Conservation (phyloP, 75 land plant species). For the Selaginella tamariscina region DNA sequence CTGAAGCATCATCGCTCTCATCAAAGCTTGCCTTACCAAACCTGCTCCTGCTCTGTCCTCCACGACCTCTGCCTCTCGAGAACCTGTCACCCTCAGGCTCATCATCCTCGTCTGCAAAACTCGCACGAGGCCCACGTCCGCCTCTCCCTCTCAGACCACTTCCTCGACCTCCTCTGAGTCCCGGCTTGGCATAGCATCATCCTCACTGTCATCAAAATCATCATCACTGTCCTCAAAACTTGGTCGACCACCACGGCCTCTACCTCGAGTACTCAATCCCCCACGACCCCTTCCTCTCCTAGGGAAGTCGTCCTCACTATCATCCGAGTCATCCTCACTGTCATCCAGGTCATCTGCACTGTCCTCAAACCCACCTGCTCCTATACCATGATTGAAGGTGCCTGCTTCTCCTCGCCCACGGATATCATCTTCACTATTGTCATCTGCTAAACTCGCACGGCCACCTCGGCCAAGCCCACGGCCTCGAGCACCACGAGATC, state of each 20-base stretch:
- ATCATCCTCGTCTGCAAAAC: not conserved
- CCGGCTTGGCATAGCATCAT: not conserved
- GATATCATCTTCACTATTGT: no score
- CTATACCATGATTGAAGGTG: no score
- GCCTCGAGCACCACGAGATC: no score
- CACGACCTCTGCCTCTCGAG: not conserved
- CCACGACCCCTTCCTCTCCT: not conserved
- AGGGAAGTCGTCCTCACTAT: not conserved
- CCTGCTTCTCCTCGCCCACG: not conserved
- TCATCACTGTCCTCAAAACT: not conserved
- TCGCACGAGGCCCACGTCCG: not conserved
- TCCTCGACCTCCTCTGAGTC: not conserved
- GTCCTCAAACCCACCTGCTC: no score
- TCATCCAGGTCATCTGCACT: no score
- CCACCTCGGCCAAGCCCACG: no score
- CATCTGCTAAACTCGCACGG: no score
- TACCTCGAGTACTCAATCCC: not conserved
- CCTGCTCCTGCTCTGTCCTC: not conserved
- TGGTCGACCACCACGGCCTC: not conserved
- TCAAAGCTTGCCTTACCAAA: not conserved
- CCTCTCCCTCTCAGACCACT: not conserved
- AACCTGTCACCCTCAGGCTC: not conserved
- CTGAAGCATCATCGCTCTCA: not conserved
- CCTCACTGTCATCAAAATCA: not conserved
- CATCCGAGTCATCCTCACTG: no score